Conservation (phyloP, 225 moss, liverwort and hornwort genomes). For the Straminergon stramineum region DNA sequence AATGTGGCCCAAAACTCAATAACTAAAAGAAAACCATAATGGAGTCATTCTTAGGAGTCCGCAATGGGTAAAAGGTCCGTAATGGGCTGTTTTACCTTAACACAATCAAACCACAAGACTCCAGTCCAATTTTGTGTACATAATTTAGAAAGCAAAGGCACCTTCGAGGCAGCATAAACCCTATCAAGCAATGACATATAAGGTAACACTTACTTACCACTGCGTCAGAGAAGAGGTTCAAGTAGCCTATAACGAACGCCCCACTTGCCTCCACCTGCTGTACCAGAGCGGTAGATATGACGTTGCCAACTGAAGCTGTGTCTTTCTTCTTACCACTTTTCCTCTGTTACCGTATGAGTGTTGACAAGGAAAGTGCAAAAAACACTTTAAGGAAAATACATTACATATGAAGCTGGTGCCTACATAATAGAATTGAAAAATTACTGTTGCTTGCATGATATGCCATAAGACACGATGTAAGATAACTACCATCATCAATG, state of each 20-base stretch:
- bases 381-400: not conserved
- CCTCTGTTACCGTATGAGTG: conserved; percentile 12
- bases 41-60: too few species aligned
- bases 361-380: not conserved
- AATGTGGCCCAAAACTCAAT: too few species aligned
- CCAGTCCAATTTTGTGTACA: not conserved
- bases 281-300: not conserved
- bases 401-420: not conserved
- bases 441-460: not conserved
- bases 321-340: conserved; percentile 37
- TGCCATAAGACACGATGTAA: not conserved
- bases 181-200: not conserved
- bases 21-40: too few species aligned
- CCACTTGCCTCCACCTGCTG: conserved; percentile 22
- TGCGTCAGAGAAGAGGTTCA: conserved; percentile 95
- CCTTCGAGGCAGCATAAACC: not conserved
- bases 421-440: not conserved
- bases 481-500: not conserved
- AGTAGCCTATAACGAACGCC: conserved; percentile 61
- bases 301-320: not conserved
- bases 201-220: conserved; percentile 31
- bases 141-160: not conserved
- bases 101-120: not conserved
- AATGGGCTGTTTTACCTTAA: too few species aligned
- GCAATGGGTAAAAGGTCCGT: too few species aligned